Conservation (phyloP, 2,329 filamentous ascomycete species). For the Fusarium liriodendri region DNA sequence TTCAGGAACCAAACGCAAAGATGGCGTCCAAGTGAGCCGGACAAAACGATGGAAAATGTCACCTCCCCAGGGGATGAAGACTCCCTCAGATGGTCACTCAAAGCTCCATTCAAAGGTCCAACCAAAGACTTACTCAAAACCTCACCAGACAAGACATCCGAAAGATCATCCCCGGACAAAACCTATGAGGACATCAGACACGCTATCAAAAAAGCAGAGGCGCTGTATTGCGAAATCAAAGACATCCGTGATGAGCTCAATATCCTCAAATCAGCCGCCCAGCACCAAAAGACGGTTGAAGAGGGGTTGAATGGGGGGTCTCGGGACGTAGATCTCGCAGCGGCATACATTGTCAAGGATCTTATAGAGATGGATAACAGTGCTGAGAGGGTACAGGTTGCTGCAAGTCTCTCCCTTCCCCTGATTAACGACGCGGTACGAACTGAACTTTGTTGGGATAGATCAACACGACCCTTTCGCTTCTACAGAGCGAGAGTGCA, state of each 20-base stretch:
- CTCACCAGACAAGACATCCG: not conserved
- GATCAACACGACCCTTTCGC: slow-evolving; percentile 23
- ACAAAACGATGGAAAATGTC: not conserved
- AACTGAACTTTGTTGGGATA: not conserved
- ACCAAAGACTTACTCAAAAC: not conserved
- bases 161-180: not conserved
- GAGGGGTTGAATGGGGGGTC: not conserved
- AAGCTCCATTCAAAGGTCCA: not conserved
- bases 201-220: not conserved
- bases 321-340: not conserved
- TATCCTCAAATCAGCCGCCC: slow-evolving; percentile 24
- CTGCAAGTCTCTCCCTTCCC: slow-evolving; percentile 1
- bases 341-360: slow-evolving; percentile 17
- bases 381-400: slow-evolving; percentile 24
- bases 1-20: not conserved
- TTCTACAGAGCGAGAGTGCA: slow-evolving; percentile 12
- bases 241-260: slow-evolving; percentile 40
- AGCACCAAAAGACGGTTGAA: slow-evolving; percentile 23
- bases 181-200: not conserved
- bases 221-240: slow-evolving; percentile 28
- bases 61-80: not conserved
- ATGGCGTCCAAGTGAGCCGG: too few species aligned
- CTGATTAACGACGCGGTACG: not conserved
- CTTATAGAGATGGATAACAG: slow-evolving; percentile 30
- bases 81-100: not conserved